phyloP scores from a whole-genome alignment of 208 protist genomes.

The Crithidia sp. region DNA sequence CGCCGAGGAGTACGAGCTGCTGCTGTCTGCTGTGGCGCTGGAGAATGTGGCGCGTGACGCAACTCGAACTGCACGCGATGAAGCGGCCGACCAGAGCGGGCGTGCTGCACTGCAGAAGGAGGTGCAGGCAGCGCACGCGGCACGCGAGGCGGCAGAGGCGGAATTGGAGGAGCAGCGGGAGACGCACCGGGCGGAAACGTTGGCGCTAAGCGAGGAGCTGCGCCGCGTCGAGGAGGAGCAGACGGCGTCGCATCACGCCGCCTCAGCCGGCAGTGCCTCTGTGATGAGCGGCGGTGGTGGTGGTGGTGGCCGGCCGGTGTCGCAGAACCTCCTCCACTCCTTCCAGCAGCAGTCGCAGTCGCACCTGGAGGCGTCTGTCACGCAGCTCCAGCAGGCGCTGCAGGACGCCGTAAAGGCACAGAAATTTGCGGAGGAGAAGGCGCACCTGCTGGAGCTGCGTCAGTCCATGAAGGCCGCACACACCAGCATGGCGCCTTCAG shows the following conservation, averaged over 20 bases:
- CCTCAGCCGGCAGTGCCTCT: not conserved
- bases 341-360: conserved; percentile 26
- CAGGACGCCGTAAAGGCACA: conserved; percentile 31
- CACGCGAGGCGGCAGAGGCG: conserved; percentile 24
- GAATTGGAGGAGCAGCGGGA: conserved; percentile 25
- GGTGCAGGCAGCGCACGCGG: conserved; percentile 17
- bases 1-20: conserved; percentile 31
- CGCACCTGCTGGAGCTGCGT: conserved; percentile 34
- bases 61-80: not conserved
- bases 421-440: conserved; percentile 40
- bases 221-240: conserved; percentile 17
- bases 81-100: not conserved
- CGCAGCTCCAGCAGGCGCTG: conserved; percentile 23
- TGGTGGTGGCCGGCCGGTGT: conserved; percentile 4
- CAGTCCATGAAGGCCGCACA: conserved; percentile 8
- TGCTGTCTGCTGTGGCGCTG: conserved; percentile 17
- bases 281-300: not conserved
- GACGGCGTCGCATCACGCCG: not conserved
- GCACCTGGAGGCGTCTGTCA: conserved; percentile 4
- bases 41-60: conserved; percentile 5
- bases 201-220: conserved; percentile 27
- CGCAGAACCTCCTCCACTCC: conserved; percentile 20
- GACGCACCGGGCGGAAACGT: conserved; percentile 20
- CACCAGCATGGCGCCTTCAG: not conserved
- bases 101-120: not conserved